Evolutionary conservation across 2,329 filamentous ascomycete genomes (phyloP).

Genomic region (Chaetomium sp.): DNA sequence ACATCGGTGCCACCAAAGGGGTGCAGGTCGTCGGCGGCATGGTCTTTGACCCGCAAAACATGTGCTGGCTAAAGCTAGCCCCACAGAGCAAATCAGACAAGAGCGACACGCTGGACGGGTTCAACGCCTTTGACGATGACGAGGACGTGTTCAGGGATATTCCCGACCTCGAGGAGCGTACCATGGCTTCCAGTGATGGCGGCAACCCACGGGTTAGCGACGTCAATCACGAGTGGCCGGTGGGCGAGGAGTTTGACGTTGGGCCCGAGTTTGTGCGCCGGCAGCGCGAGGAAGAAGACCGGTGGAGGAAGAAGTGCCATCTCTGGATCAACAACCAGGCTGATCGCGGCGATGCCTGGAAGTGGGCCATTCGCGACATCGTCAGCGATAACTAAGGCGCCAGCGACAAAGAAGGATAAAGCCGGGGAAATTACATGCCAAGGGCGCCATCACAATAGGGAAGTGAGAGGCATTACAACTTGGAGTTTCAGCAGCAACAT

Average conservation of each 20-base stretch:
- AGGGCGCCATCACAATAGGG: not conserved
- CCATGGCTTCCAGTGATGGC: slow-evolving; percentile 52
- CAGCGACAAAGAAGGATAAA: not conserved
- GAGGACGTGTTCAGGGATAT: slow-evolving; percentile 94
- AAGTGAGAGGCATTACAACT: slow-evolving; percentile 15
- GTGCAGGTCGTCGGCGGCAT: slow-evolving; percentile 96
- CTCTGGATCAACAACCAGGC: slow-evolving; percentile 71
- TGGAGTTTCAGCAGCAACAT: slow-evolving; percentile 2
- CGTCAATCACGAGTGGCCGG: slow-evolving; percentile 75
- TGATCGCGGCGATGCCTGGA: slow-evolving; percentile 64
- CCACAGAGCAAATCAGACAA: slow-evolving; percentile 49
- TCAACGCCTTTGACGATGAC: slow-evolving; percentile 77
- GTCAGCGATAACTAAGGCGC: slow-evolving; percentile 41
- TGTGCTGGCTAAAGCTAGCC: slow-evolving; percentile 92
- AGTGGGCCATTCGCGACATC: slow-evolving; percentile 72
- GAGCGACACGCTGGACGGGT: slow-evolving; percentile 62
- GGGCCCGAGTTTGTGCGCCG: slow-evolving; percentile 89
- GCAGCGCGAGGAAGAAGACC: slow-evolving; percentile 87
- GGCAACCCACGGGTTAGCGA: slow-evolving; percentile 59
- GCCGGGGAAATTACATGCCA: not conserved
- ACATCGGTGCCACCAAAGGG: slow-evolving; percentile 80
- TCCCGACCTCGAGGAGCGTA: slow-evolving; percentile 80
- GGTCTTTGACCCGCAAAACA: slow-evolving; percentile 95
- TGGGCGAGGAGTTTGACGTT: slow-evolving; percentile 96
- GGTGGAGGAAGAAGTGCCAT: slow-evolving; percentile 86